Evolutionary conservation across 805 yeast genomes (phyloP).

Genomic region (Yamadazyma insecticola): DNA sequence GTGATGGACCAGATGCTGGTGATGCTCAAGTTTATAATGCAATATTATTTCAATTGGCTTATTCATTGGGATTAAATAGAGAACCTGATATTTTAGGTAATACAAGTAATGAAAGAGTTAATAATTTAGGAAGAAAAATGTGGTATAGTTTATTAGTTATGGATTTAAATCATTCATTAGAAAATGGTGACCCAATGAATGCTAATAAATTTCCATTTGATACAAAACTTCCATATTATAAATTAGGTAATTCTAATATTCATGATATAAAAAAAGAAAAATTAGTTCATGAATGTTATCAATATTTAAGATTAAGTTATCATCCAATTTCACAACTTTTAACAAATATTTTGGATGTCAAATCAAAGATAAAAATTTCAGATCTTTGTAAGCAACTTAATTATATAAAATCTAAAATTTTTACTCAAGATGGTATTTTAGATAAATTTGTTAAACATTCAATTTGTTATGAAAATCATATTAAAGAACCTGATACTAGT

Average conservation of each 20-base stretch:
- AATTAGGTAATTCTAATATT: constrained; percentile 32
- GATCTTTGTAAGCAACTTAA: constrained; percentile 7
- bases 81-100: constrained; percentile 43
- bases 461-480: constrained; percentile 1
- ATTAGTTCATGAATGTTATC: constrained; percentile 25
- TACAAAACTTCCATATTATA: constrained; percentile 22
- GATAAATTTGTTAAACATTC: no score
- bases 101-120: constrained; percentile 13
- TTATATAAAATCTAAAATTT: constrained; percentile 5
- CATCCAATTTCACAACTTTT: constrained; percentile 10
- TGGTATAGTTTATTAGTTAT: constrained; percentile 28
- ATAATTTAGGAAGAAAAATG: constrained; percentile 30
- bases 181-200: constrained; percentile 31
- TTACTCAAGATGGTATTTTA: constrained; percentile 1
- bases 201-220: constrained; percentile 26
- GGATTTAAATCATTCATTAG: constrained; percentile 23
- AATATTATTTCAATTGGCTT: constrained; percentile 61
- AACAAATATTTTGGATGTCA: constrained; percentile 8
- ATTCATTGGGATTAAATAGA: constrained; percentile 61
- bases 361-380: constrained; percentile 12
- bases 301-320: constrained; percentile 24
- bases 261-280: constrained; percentile 32
- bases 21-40: constrained; percentile 53
- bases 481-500: background rate
- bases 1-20: constrained; percentile 56